phyloP scores from a whole-genome alignment of 352 stramenopile genomes.

The Phytophthora fragariae region DNA sequence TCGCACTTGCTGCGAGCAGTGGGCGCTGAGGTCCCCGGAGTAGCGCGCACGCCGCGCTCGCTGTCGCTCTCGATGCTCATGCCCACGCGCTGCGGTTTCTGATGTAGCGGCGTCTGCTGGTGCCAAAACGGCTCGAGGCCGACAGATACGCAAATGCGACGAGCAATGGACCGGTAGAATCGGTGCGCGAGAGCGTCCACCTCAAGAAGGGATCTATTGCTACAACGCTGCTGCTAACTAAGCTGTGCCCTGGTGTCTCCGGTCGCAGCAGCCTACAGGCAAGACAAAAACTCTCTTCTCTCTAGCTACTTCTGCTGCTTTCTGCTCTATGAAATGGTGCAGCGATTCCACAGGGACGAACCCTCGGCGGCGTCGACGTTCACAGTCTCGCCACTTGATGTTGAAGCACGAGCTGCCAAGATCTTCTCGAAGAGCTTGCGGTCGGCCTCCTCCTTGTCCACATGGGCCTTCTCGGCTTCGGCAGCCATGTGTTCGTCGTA shows the following conservation, averaged over 20 bases:
- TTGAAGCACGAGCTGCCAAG: constrained; percentile 20
- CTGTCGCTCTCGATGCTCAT: constrained; percentile 42
- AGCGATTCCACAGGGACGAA: constrained; percentile 56
- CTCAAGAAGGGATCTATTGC: constrained; percentile 40
- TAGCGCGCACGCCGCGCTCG: constrained; percentile 15
- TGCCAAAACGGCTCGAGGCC: constrained; percentile 9
- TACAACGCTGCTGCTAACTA: constrained; percentile 19
- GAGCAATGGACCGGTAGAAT: constrained; percentile 21
- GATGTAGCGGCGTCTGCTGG: neutral
- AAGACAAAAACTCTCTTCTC: constrained; percentile 21
- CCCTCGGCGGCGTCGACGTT: constrained; percentile 22
- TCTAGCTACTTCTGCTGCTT: constrained; percentile 24
- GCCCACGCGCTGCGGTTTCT: constrained; percentile 14
- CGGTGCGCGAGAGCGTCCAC: constrained; percentile 28
- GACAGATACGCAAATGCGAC: constrained; percentile 5
- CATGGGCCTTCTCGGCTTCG: constrained; percentile 34
- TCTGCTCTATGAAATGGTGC: constrained; percentile 64
- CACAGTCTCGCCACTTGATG: constrained; percentile 4
- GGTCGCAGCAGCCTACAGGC: constrained; percentile 10
- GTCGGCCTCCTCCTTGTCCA: constrained; percentile 38
- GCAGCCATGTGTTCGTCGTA: constrained; percentile 63
- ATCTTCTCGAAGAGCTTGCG: constrained; percentile 47
- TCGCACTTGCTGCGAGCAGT: constrained; percentile 27
- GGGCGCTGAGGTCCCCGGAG: neutral
- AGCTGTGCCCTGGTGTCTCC: neutral